Conservation (phyloP, 2,329 filamentous ascomycete genomes). For the Erysiphe pisi region DNA sequence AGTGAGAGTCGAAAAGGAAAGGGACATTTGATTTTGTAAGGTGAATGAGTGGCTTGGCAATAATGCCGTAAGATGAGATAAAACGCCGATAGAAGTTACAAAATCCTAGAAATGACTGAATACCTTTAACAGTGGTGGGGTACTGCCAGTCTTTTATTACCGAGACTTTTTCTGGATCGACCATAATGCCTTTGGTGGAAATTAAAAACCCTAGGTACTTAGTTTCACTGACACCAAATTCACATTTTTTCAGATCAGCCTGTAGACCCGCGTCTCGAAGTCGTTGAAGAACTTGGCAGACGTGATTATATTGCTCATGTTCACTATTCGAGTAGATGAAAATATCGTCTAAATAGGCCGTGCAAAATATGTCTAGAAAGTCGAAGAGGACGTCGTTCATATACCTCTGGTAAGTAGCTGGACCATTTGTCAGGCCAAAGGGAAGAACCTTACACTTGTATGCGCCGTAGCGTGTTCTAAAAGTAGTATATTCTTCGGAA, state of each 20-base stretch:
- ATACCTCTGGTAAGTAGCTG: conserved; percentile 23
- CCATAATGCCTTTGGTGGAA: neutral
- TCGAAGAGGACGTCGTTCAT: neutral
- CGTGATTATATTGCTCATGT: neutral
- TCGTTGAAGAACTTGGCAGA: neutral
- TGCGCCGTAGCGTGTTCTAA: conserved; percentile 16
- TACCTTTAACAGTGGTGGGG: neutral
- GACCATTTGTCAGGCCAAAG: conserved; percentile 28
- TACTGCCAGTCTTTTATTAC: neutral
- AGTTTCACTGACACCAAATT: neutral
- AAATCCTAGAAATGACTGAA: neutral
- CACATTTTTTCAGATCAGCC: neutral
- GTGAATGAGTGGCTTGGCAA: neutral
- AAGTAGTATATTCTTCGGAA: conserved; percentile 27
- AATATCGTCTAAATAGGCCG: neutral
- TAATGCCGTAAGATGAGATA: neutral
- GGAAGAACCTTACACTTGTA: conserved; percentile 29
- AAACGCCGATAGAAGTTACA: neutral
- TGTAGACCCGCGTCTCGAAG: neutral
- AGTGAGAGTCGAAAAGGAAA: neutral
- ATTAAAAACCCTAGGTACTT: neutral
- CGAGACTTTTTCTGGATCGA: neutral
- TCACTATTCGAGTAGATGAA: neutral
- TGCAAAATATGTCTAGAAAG: neutral
- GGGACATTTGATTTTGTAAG: neutral